These are phyloP conservation scores for Candida coquimbonensis DNA, from an alignment of 805 yeast species.

Conservation along the genomic window DNA sequence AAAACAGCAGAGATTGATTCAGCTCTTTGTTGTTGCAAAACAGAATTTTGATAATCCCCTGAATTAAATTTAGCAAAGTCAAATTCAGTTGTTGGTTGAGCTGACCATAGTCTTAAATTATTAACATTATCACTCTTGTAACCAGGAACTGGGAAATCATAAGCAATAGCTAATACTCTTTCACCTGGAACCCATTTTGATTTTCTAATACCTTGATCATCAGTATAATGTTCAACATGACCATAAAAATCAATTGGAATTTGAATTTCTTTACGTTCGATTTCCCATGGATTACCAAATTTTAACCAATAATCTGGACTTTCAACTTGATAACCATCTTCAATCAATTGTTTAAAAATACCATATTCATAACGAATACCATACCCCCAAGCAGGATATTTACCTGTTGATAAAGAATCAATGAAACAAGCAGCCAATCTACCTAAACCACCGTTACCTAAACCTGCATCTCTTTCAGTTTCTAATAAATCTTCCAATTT, in stretches of 20 bases:
- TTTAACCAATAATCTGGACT: constrained; percentile 92
- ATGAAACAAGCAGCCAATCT: constrained; percentile 91
- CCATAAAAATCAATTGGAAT: constrained; percentile 91
- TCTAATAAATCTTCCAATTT: constrained; percentile 77
- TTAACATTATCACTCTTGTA: constrained; percentile 76
- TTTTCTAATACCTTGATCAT: constrained; percentile 45
- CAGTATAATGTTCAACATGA: constrained; percentile 38
- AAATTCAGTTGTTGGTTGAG: constrained; percentile 84
- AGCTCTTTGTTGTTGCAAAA: constrained; percentile 77
- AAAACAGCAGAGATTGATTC: constrained; percentile 88
- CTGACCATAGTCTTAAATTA: constrained; percentile 85
- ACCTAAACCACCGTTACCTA: constrained; percentile 94
- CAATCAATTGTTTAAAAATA: constrained; percentile 81
- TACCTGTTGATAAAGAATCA: constrained; percentile 79
- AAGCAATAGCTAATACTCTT: constrained; percentile 81
- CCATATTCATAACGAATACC: constrained; percentile 93
- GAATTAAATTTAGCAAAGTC: constrained; percentile 86
- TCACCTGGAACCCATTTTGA: constrained; percentile 87
- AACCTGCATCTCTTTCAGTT: constrained; percentile 89
- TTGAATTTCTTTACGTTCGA: constrained; percentile 77
- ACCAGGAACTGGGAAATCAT: constrained; percentile 91
- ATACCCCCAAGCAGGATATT: constrained; percentile 95
- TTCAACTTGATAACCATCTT: constrained; percentile 91
- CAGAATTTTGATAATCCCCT: constrained; percentile 86
- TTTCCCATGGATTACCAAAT: constrained; percentile 90